phyloP scores from a whole-genome alignment of 2,329 filamentous ascomycete species.

The Sporothrix brasiliensis region DNA sequence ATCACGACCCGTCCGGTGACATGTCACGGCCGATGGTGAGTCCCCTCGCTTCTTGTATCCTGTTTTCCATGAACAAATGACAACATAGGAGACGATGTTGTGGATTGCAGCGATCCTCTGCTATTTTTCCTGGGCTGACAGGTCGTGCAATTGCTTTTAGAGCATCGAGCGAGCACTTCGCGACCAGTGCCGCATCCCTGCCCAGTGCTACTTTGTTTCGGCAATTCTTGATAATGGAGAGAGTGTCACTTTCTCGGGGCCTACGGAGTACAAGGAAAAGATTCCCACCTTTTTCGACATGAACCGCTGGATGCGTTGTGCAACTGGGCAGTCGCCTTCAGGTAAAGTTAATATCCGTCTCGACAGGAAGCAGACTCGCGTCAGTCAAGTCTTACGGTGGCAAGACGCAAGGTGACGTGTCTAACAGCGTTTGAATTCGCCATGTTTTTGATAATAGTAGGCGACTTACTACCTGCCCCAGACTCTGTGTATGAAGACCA shows the following conservation, averaged over 20 bases:
- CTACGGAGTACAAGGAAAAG: conserved; percentile 46
- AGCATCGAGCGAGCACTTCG: conserved; percentile 55
- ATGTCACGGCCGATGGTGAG: conserved; percentile 39
- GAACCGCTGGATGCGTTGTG: conserved; percentile 46
- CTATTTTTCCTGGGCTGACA: conserved; percentile 18
- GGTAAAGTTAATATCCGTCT: conserved; percentile 42
- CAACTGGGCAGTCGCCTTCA: conserved; percentile 43
- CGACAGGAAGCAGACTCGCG: not conserved
- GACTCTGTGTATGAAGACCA: conserved; percentile 26
- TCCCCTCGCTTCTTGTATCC: not conserved
- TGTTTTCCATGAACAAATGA: not conserved
- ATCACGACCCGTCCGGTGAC: conserved; percentile 34
- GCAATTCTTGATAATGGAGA: conserved; percentile 54
- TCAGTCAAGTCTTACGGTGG: too few relatives aligned
- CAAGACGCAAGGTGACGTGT: not conserved
- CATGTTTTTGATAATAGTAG: conserved; percentile 7
- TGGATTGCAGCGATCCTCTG: not conserved
- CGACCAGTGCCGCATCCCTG: conserved; percentile 56
- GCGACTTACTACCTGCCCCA: conserved; percentile 33
- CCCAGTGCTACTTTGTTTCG: conserved; percentile 57
- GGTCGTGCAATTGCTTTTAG: conserved; percentile 16
- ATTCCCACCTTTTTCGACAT: conserved; percentile 53
- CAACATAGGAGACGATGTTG: not conserved
- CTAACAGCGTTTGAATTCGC: conserved; percentile 19
- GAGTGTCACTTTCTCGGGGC: conserved; percentile 51